Evolutionary conservation across 345 rosid genomes (phyloP).

Genomic region (Lepidium sativum): DNA sequence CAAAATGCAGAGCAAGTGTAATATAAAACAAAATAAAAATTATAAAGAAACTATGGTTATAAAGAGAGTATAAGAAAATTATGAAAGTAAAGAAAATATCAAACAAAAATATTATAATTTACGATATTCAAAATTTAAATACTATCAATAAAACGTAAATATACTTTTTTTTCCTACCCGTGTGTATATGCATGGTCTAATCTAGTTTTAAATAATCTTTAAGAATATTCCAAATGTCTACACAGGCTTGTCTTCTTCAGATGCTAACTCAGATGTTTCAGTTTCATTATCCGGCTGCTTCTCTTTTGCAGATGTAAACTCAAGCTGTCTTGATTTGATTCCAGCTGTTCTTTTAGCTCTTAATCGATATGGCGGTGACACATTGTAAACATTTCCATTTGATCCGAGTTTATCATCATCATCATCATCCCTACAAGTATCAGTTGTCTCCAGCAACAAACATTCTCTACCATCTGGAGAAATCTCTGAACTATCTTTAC

Average conservation of each 20-base stretch:
- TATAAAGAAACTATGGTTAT: too few species aligned
- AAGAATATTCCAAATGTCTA: not conserved
- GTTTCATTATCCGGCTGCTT: conserved; percentile 25
- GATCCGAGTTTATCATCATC: conserved; percentile 15
- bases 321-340: conserved; percentile 83
- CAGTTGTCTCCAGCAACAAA: conserved; percentile 28
- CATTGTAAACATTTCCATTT: conserved; percentile 39
- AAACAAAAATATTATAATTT: too few species aligned
- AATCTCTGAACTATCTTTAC: conserved; percentile 25
- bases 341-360: conserved; percentile 64
- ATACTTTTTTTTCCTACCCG: too few species aligned
- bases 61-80: too few species aligned
- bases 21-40: too few species aligned
- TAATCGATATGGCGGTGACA: conserved; percentile 80
- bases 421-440: conserved; percentile 23
- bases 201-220: too few species aligned
- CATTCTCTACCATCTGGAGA: conserved; percentile 21
- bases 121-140: too few species aligned
- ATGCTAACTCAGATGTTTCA: conserved; percentile 23
- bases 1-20: too few species aligned
- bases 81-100: too few species aligned
- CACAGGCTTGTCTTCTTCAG: conserved; percentile 10
- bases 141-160: too few species aligned
- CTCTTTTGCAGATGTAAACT: conserved; percentile 45
- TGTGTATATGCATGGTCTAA: too few species aligned